These are phyloP conservation scores for Echites panduratus DNA, from an alignment of 257 asterid species.

Conservation along the genomic window DNA sequence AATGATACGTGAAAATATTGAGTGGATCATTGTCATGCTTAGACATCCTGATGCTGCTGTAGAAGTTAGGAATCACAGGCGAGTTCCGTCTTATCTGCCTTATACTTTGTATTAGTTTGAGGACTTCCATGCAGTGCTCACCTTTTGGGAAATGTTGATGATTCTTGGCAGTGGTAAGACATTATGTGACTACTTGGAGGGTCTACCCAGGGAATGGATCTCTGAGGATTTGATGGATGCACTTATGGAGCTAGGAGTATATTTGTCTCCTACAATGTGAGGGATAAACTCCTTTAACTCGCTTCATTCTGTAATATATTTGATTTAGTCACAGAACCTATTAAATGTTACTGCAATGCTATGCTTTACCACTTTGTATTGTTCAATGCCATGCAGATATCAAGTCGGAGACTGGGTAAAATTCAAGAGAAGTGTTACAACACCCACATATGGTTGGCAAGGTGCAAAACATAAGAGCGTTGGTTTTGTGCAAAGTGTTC, in stretches of 20 bases:
- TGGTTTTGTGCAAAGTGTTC: conserved; percentile 90
- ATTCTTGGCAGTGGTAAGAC: conserved; percentile 72
- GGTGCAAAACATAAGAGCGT: conserved; percentile 88
- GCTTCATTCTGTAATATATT: conserved; percentile 9
- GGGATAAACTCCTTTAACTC: conserved; percentile 18
- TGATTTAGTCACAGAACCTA: conserved; percentile 3
- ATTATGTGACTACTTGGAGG: conserved; percentile 80
- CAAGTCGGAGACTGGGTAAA: conserved; percentile 95
- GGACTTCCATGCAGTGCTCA: not conserved
- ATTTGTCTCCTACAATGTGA: conserved; percentile 80
- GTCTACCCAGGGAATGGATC: conserved; percentile 98
- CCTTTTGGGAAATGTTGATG: conserved; percentile 1
- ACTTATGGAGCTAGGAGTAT: conserved; percentile 59
- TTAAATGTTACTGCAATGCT: conserved; percentile 4
- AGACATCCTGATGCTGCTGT: conserved; percentile 78
- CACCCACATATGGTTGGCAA: conserved; percentile 89
- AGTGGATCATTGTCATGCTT: conserved; percentile 86
- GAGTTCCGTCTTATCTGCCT: conserved; percentile 24
- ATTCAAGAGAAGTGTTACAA: conserved; percentile 61
- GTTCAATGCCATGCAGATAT: conserved; percentile 44
- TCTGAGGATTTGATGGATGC: conserved; percentile 92
- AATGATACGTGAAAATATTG: conserved; percentile 94
- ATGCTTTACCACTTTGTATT: conserved; percentile 7
- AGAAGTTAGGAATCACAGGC: conserved; percentile 93
- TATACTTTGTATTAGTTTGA: not conserved